Conservation (phyloP, 2,329 filamentous ascomycete genomes). For the Alternaria rosae region DNA sequence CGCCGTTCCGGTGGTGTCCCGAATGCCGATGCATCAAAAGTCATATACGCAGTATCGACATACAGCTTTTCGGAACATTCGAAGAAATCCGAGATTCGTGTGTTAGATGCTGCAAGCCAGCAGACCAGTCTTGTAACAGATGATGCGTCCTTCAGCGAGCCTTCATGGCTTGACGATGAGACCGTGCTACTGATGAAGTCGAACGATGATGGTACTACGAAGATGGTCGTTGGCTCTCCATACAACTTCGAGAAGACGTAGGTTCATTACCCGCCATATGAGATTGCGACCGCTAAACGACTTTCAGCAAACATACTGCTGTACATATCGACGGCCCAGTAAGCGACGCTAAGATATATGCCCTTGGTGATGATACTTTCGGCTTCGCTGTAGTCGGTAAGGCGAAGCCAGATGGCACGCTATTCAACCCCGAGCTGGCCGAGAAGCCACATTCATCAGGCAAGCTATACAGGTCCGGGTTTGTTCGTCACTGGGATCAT, state of each 20-base stretch:
- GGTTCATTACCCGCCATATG: not conserved
- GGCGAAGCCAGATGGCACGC: constrained; percentile 71
- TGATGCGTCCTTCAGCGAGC: constrained; percentile 70
- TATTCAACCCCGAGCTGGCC: constrained; percentile 71
- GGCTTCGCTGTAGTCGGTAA: constrained; percentile 64
- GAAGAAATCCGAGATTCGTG: constrained; percentile 71
- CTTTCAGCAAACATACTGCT: constrained; percentile 49
- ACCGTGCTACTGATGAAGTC: constrained; percentile 64
- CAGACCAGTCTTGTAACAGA: constrained; percentile 71
- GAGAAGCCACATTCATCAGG: constrained; percentile 69
- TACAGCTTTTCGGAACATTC: constrained; percentile 82
- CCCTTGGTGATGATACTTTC: constrained; percentile 47
- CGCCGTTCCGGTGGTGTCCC: constrained; percentile 74
- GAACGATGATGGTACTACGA: constrained; percentile 51
- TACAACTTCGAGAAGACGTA: constrained; percentile 45
- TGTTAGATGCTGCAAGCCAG: constrained; percentile 73
- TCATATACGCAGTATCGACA: constrained; percentile 73
- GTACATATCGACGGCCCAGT: constrained; percentile 55
- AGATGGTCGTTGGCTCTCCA: constrained; percentile 44
- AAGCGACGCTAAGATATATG: constrained; percentile 57
- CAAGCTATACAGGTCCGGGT: constrained; percentile 76
- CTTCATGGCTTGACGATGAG: constrained; percentile 78
- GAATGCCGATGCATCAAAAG: constrained; percentile 70
- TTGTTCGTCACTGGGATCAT: constrained; percentile 84
- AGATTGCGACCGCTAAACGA: constrained; percentile 2